Evolutionary conservation across 148 eudicot species (phyloP).

Genomic region (Rhododendron williamsianum): DNA sequence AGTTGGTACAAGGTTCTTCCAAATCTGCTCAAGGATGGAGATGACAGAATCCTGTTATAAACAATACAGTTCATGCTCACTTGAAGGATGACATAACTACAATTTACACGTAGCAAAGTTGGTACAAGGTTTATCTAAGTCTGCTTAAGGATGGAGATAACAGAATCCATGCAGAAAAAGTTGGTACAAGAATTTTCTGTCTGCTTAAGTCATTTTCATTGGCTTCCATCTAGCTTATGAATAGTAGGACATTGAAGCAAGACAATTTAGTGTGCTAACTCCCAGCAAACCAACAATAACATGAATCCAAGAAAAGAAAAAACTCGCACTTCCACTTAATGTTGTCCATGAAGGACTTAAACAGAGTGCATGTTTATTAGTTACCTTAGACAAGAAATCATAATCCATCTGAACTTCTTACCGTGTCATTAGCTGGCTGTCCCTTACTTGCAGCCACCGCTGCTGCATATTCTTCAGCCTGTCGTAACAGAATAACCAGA

Average conservation of each 20-base stretch:
- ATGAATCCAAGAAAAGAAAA: neutral
- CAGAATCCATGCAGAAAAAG: neutral
- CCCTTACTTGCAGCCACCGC: slow-evolving; percentile 83
- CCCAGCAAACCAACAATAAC: neutral
- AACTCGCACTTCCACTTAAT: neutral
- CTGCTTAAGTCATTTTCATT: neutral
- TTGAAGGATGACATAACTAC: neutral
- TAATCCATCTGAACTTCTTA: slow-evolving; percentile 19
- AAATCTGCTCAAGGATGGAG: no score
- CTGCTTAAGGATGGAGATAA: neutral
- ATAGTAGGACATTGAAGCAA: neutral
- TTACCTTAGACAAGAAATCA: neutral
- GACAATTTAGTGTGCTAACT: neutral
- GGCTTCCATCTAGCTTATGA: neutral
- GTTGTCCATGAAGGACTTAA: neutral
- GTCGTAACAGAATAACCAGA: neutral
- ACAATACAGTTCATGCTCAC: neutral
- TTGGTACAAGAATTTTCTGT: neutral
- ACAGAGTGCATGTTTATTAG: neutral
- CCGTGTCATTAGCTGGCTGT: slow-evolving; percentile 50
- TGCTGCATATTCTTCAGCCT: slow-evolving; percentile 91
- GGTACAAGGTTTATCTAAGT: neutral
- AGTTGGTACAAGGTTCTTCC: no score
- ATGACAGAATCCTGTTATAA: neutral
- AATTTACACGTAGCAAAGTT: neutral